Conservation (phyloP, 139 green algal genomes). For the Eudorina sp. region DNA sequence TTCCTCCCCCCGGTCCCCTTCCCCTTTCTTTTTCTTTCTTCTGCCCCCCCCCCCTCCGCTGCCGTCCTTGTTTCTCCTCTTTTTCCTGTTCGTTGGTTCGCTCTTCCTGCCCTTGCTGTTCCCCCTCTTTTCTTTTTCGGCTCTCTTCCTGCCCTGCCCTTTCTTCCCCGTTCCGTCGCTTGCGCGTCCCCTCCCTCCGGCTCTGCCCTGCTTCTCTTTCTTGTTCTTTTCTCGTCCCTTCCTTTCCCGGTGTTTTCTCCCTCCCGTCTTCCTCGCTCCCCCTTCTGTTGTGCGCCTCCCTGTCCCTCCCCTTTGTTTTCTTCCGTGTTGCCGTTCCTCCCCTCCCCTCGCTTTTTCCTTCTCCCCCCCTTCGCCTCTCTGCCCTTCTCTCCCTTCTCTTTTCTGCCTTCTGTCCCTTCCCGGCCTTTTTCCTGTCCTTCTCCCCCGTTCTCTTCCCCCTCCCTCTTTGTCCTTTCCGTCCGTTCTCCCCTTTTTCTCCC, state of each 20-base stretch:
- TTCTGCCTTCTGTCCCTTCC: background rate
- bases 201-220: too few species aligned
- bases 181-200: too few species aligned
- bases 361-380: background rate
- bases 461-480: background rate
- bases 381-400: background rate
- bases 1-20: background rate
- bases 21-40: background rate
- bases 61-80: background rate
- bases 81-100: too few species aligned
- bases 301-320: background rate
- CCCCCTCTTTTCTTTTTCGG: too few species aligned
- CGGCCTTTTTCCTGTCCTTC: background rate
- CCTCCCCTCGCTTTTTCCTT: background rate
- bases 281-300: background rate
- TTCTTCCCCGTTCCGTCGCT: too few species aligned
- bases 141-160: too few species aligned
- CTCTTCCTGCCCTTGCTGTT: too few species aligned
- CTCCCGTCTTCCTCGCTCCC: background rate
- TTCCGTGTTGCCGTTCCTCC: background rate
- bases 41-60: background rate
- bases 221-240: too few species aligned
- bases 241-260: background rate
- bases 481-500: background rate
- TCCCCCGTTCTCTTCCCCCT: background rate